Conservation (phyloP, 768 basidiomycete species). For the Suillus clintonianus region DNA sequence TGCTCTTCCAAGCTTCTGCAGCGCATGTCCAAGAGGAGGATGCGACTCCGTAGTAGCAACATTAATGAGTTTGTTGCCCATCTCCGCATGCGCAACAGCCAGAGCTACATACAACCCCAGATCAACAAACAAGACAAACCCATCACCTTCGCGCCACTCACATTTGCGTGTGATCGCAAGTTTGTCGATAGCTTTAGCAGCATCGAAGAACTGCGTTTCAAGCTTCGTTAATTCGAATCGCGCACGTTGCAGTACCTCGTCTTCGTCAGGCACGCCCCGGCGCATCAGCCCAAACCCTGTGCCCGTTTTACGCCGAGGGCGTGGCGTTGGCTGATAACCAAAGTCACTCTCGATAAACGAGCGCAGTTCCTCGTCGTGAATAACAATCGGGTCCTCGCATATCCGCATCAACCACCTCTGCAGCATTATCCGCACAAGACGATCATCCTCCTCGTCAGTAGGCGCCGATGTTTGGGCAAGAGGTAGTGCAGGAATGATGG, state of each 20-base stretch:
- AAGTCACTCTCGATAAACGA: slow-evolving; percentile 98
- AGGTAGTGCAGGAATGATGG: slow-evolving; percentile 93
- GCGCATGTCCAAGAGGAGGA: slow-evolving; percentile 76
- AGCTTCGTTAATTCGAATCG: slow-evolving; percentile 90
- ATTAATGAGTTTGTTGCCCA: slow-evolving; percentile 91
- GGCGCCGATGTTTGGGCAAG: slow-evolving; percentile 96
- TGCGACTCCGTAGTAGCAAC: slow-evolving; percentile 90
- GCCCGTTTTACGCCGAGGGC: slow-evolving; percentile 68
- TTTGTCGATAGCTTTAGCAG: slow-evolving; percentile 88
- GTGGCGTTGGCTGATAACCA: slow-evolving; percentile 87
- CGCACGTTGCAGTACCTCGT: slow-evolving; percentile 88
- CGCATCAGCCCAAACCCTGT: slow-evolving; percentile 78
- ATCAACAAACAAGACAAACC: not conserved
- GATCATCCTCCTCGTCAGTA: slow-evolving; percentile 97
- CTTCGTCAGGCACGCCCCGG: slow-evolving; percentile 88
- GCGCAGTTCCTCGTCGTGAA: slow-evolving; percentile 90
- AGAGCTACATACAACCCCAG: slow-evolving; percentile 58
- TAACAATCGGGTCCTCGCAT: slow-evolving; percentile 87
- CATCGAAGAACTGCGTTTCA: slow-evolving; percentile 90
- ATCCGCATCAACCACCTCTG: slow-evolving; percentile 94
- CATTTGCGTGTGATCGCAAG: slow-evolving; percentile 80
- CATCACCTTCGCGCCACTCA: slow-evolving; percentile 32
- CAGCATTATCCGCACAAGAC: slow-evolving; percentile 91
- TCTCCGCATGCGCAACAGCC: slow-evolving; percentile 77
- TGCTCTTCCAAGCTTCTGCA: slow-evolving; percentile 83